These are phyloP conservation scores for Daphne laureola DNA, from an alignment of 441 rosid genomes.

Conservation along the genomic window DNA sequence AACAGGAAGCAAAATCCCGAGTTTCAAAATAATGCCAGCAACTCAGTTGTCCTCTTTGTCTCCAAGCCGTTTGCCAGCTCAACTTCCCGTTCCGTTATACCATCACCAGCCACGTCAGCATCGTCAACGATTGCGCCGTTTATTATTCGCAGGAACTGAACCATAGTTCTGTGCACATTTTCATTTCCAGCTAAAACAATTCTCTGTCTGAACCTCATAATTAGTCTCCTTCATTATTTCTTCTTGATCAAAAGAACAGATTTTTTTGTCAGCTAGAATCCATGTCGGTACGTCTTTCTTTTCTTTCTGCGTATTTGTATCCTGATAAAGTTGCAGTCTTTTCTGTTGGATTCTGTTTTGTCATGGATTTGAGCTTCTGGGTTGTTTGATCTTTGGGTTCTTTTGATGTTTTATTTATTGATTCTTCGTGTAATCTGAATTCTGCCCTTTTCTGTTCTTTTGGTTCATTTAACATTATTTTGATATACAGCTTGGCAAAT, in stretches of 20 bases:
- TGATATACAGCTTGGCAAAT: no score
- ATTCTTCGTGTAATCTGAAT: no score
- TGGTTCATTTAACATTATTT: no score
- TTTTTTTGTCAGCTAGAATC: conserved; percentile 17
- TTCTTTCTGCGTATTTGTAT: neutral
- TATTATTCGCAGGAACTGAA: neutral
- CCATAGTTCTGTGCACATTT: neutral
- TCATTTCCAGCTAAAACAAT: conserved; percentile 16
- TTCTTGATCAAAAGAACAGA: conserved; percentile 7
- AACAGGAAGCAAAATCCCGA: neutral
- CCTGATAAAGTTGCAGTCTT: conserved; percentile 10
- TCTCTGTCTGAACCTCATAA: conserved; percentile 16
- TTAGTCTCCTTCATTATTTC: conserved; percentile 16
- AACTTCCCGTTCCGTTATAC: conserved; percentile 14
- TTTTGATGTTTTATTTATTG: neutral
- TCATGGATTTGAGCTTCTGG: conserved; percentile 13
- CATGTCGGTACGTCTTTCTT: conserved; percentile 20
- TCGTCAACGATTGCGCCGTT: conserved; percentile 13
- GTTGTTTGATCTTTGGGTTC: conserved; percentile 9
- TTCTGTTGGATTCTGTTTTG: conserved; percentile 11
- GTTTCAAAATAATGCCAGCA: conserved; percentile 37
- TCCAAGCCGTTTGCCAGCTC: conserved; percentile 43
- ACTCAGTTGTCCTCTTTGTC: conserved; percentile 25
- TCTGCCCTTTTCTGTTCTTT: no score
- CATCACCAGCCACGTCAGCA: neutral